These are phyloP conservation scores for Gelatoporia subvermispora DNA, from an alignment of 768 basidiomycete genomes.

Conservation along the genomic window DNA sequence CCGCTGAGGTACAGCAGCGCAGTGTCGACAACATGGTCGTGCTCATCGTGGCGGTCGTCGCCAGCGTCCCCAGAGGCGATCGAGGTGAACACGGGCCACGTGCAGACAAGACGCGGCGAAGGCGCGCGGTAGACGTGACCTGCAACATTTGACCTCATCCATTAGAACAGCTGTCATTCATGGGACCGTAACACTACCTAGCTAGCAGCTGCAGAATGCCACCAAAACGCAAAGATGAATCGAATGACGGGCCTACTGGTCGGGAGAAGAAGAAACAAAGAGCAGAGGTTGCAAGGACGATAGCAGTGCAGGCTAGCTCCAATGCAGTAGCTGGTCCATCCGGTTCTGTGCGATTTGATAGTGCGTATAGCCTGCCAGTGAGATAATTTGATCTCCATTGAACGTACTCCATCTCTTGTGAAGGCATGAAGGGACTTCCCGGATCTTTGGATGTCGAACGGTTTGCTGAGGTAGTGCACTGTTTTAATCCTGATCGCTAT, in stretches of 20 bases:
- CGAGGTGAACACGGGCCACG: no score
- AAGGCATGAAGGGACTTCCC: slow-evolving; percentile 61
- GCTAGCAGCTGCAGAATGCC: slow-evolving; percentile 31
- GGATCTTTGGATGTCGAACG: slow-evolving; percentile 79
- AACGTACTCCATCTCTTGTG: neutral
- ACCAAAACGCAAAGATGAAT: slow-evolving; percentile 37
- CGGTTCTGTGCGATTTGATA: slow-evolving; percentile 33
- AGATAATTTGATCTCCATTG: neutral
- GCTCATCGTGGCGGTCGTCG: slow-evolving; percentile 1
- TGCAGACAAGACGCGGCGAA: no score
- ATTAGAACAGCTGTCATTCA: no score
- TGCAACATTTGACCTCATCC: no score
- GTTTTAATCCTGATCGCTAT: neutral
- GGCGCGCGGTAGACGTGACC: no score
- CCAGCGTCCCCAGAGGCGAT: no score
- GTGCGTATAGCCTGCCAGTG: slow-evolving; percentile 24
- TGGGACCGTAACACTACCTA: no score
- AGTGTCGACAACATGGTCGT: slow-evolving; percentile 34
- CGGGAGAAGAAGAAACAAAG: slow-evolving; percentile 70
- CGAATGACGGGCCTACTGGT: slow-evolving; percentile 24
- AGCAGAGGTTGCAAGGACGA: slow-evolving; percentile 57
- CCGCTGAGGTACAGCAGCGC: slow-evolving; percentile 23
- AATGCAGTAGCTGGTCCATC: slow-evolving; percentile 38
- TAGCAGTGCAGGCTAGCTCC: slow-evolving; percentile 49
- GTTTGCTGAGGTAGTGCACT: slow-evolving; percentile 66